Base-by-base conservation (phyloP, 2,329 filamentous ascomycete species). In the Alternaria sp. region DNA sequence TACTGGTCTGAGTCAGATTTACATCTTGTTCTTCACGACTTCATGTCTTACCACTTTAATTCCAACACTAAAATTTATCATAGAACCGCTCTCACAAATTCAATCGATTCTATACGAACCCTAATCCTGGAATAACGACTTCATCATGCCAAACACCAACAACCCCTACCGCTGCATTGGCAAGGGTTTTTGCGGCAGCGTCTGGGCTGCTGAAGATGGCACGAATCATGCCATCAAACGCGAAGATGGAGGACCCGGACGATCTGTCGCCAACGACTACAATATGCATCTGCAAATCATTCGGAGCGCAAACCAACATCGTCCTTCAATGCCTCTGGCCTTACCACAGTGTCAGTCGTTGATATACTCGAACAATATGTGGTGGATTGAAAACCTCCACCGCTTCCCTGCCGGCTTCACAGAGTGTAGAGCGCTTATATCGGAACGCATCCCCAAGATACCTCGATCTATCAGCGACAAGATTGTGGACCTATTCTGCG, bases 251-350 rank as follows among this genome's bases (percentile, higher is more conserved):
- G 63, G 66, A 7, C 67, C 67, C 9, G 61, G 59, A 28, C 61
- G 68, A 11, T 71, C 68, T 0, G 13, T 71, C 50, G 64, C 63
- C 7, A 71, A 69, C 21, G 68, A 71, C 54, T 66, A 66, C 59
- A 62, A 57, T 26, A 71, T 67, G 61, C 63, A 71, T 43, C 32
- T 62, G 30, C 30, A 51, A 47, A 12, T 68, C 47, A 45, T 62
- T 10, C 43, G 56, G 46, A 62, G 65, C 57, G 15, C 49, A 17
- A 23, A 46, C 32, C 47, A 55, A n/a, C 46, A 61, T 47, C 46
- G 40, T 23, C 50, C 23, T 15, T 55, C 62, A 10, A 58, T 26
- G 19, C 61, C 61, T 23, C 45, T 71, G 6, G 63, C 44, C 13
- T 67, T 69, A 53, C 63, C 68, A 8, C 54, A 64, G 47, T 67